Evolutionary conservation across 805 yeast genomes (phyloP), one percentile per base, ranked within the genome.

Genomic region (Pichia paraexigua): DNA sequence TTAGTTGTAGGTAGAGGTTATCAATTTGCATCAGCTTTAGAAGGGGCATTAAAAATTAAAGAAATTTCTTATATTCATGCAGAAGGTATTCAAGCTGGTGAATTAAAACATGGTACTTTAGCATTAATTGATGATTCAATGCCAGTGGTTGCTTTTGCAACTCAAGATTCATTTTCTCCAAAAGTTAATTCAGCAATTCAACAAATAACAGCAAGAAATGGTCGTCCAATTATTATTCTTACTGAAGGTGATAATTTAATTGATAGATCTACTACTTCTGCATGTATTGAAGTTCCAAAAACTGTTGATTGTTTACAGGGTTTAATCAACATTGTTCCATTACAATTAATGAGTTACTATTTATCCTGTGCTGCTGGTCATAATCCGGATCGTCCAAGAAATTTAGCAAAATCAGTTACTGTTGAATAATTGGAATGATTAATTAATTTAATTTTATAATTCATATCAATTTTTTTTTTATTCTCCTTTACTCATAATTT

Each of bases 61-160:
- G 99, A 94, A 71, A 94, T 94, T 56, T 92, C 98, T 3, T 94
- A 94, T 70, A 94, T 94, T 89, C 99, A 94, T 70, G 89, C 97
- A 21, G 99, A 94, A 74, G 99, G 99, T 75, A 96, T 94, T 49
- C 82, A 94, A 58, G 99, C 99, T 22, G 99, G 99, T 69, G 99
- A 94, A 73, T 82, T 94, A 72, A 94, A 94, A 71, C 99, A 94
- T 67, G 99, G 99, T 72, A 96, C 89, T 32, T 79, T 94, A 63
- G 99, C 99, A 9, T 78, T 94, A 54, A 97, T 94, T 54, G 99
- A 94, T 71, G 95, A 87, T 61, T 77, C 85, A 56, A 75, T 94
- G 66, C 99, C 99, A 54, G 88, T 94, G 60, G 85, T 94, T 70
- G 96, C 95, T 4, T 83, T 94, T 67, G 98, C 97, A 49, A 92